Base-by-base conservation (phyloP, 2,329 filamentous ascomycete species). In the Colletotrichum tropicale region DNA sequence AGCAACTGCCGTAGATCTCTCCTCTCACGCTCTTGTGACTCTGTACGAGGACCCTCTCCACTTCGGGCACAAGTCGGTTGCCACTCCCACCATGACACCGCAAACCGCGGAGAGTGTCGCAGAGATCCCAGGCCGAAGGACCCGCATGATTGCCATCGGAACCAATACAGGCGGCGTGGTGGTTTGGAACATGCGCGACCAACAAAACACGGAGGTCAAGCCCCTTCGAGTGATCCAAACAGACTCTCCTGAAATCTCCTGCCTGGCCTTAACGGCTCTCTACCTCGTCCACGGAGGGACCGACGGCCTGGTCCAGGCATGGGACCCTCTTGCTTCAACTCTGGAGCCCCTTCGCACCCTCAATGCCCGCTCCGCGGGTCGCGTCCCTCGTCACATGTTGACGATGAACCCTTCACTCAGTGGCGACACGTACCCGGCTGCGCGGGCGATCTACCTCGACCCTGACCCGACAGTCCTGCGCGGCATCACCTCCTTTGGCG, bases 231-330 rank as follows among this genome's bases (percentile, higher is more conserved):
- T 94, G 66, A 96, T 98, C 61, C 92, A 96, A 80, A 98, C 97
- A 0, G 95, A 98, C 61, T 98, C 96, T 0, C 96, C 96, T 0
- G 91, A 95, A 81, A 93, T 98, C 21, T 95, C 96, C 0, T 95
- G 93, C 76, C 85, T 99, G 18, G 97, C 94, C 8, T 84, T 98
- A 62, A 95, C 96, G 2, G 94, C 95, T 3, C 87, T 99, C 18
- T 98, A 98, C 81, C 86, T 99, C 18, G 94, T 98, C 8, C 95
- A 98, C 82, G 97, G 97, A 66, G 97, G 97, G 30, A 98, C 94
- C 79, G 97, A 99, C 84, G 96, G 97, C 1, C 90, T 98, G 5
- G 96, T 98, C 6, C 97, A 98, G 83, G 95, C 96, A 8, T 99
- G 97, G 97, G 97, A 99, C 86, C 95, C 94, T n/a, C 87, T 99